Conservation (phyloP, 495 filamentous ascomycete species). For the Neurospora tetrasperma region DNA sequence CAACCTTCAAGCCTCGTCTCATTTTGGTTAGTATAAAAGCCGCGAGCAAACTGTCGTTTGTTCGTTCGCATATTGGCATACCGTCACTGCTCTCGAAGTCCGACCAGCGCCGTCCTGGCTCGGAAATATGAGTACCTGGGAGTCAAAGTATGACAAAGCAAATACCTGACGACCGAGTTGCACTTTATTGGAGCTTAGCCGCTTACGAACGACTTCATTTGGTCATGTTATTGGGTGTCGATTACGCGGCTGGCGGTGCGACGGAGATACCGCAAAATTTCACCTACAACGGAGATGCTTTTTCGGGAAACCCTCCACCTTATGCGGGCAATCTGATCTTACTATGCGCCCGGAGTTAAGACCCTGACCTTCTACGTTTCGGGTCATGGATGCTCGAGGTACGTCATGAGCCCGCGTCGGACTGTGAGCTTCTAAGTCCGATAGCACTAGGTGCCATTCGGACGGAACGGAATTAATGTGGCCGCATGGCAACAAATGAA, state of each 20-base stretch:
- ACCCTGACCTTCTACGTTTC: not conserved
- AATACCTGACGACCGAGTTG: not conserved
- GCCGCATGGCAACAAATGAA: not conserved
- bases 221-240: not conserved
- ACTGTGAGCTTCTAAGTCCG: not conserved
- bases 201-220: not conserved
- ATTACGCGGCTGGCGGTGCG: not conserved
- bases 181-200: not conserved
- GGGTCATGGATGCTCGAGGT: not conserved
- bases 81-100: not conserved
- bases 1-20: not conserved
- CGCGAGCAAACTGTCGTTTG: not conserved
- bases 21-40: not conserved
- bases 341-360: not conserved
- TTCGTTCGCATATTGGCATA: not conserved
- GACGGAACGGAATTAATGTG: not conserved
- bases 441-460: not conserved
- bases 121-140: not conserved
- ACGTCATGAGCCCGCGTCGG: not conserved
- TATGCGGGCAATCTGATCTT: too few species aligned
- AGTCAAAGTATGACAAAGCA: not conserved
- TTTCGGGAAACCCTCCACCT: too few species aligned
- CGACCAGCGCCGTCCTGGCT: not conserved
- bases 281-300: too few species aligned
- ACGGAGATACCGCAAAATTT: not conserved